Base-by-base conservation (phyloP, 164 flowering plant genomes). In the Magnolia sinica region DNA sequence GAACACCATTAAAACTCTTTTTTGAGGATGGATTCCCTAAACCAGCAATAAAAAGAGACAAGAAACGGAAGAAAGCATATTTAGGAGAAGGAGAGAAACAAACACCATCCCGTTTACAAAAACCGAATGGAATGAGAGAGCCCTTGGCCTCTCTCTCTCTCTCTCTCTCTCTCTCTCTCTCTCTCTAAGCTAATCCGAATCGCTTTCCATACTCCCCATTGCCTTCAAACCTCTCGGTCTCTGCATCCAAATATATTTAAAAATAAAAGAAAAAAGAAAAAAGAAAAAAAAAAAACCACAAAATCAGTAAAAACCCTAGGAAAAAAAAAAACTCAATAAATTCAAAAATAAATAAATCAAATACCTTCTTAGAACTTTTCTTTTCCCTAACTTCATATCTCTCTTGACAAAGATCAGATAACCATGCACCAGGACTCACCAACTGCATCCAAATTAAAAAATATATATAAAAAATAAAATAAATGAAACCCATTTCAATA, bases 321-420 rank as follows among this genome's bases (percentile, higher is more conserved):
- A 23, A 68, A 68, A 68, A 11, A 23, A 68, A 37, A 68, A n/a
- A 2, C 18, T 7, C 10, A 27, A 68, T 2, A 29, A 13, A 10
- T 7, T 27, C 29, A 68, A 27, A 68, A 13, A 9, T 19, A 68
- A 24, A 68, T 19, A 49, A 8, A 70, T 70, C 59, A 19, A 29
- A 70, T 70, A 95, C 99, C 99, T 93, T 95, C 88, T 92, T 95
- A 13, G 91, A 74, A 71, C 83, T 85, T 83, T 92, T 95, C 82
- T 92, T 95, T 87, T 95, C 99, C 68, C 97, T 84, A 50, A 95
- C 99, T 72, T 93, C 97, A 51, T 93, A 95, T 11, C 99, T 87
- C 66, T 95, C 99, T 0, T 92, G 85, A 18, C 96, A 90, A 69
- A 95, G 85, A 80, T 95, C 99, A 49, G 95, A 91, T 6, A 95